phyloP scores from a whole-genome alignment of 2,329 filamentous ascomycete species.

The Pleoardoris graminearum region DNA sequence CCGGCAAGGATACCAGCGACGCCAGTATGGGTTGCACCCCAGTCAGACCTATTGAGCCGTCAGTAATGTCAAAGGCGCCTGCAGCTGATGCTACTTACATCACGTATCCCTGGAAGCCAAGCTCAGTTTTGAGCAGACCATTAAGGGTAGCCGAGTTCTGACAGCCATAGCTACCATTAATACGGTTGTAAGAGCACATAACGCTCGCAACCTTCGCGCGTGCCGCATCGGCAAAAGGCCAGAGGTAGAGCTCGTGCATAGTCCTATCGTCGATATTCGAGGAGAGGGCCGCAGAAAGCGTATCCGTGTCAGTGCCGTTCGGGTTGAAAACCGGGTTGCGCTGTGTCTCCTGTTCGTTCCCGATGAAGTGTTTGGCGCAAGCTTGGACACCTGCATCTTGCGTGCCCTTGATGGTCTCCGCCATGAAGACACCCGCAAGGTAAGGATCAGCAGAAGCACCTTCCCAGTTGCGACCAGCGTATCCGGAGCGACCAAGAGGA shows the following conservation, averaged over 20 bases:
- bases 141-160: constrained; percentile 49
- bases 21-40: constrained; percentile 50
- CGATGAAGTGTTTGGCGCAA: constrained; percentile 58
- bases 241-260: constrained; percentile 56
- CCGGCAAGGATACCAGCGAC: constrained; percentile 51
- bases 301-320: constrained; percentile 40
- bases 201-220: constrained; percentile 60
- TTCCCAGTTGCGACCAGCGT: constrained; percentile 50
- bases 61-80: constrained; percentile 15
- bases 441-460: constrained; percentile 48
- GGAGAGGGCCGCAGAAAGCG: constrained; percentile 58
- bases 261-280: constrained; percentile 66
- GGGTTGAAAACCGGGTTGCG: constrained; percentile 29
- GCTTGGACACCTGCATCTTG: constrained; percentile 49
- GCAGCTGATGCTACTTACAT: constrained; percentile 55
- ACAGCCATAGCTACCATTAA: constrained; percentile 39
- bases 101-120: constrained; percentile 55
- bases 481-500: constrained; percentile 46
- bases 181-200: constrained; percentile 59
- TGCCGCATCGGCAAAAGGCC: constrained; percentile 63
- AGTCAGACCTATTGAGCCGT: constrained; percentile 48
- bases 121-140: constrained; percentile 55
- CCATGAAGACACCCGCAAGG: constrained; percentile 47
- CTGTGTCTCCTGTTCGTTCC: constrained; percentile 62
- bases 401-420: constrained; percentile 43